Evolutionary conservation across 192 early-diverging fungal species (phyloP), one percentile per base, ranked within the genome.

Genomic region (Coemansia sp.): DNA sequence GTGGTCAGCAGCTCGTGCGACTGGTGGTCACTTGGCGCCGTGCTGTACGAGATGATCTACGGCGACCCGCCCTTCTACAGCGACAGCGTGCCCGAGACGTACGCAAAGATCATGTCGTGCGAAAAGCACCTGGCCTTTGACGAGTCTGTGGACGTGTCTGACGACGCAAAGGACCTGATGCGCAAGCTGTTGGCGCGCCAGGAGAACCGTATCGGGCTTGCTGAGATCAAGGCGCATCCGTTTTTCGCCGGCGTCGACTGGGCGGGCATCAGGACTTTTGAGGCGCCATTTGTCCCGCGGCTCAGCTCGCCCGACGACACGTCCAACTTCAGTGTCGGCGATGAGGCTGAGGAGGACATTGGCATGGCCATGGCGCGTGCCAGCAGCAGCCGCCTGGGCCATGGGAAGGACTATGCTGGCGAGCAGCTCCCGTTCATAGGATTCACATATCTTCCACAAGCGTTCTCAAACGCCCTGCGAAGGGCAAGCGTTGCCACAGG

Each of bases 51-150:
- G 68, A 71, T 95, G 54, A 64, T 97, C 6, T 87, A 85, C 37
- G 93, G 89, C 22, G 88, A 92, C 63, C 88, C 93, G 25, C 94
- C 94, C 4, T 97, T 95, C 66, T 92, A 92, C 67, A 86, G 89
- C 36, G 92, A 94, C 64, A 91, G 90, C 17, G 79, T 92, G 31
- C 84, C 86, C 59, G 91, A 90, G 53, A 95, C 91, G 7, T 95
- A 95, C 64, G 88, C 85, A 20, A 86, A 91, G 59, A 89, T 96
- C 63, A 90, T 95, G 83, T 82, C 89, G 55, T 75, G 82, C 48
- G 72, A 91, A 82, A 86, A 85, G 72, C 74, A 86, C 45, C 84
- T 94, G 37, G 82, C 80, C 44, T 92, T 92, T 65, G 88, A 89
- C 48, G 74, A 83, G 4, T 81, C 85, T 13, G 58, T 62, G n/a